Conservation (phyloP, 257 asterid genomes). For the Echium plantagineum region DNA sequence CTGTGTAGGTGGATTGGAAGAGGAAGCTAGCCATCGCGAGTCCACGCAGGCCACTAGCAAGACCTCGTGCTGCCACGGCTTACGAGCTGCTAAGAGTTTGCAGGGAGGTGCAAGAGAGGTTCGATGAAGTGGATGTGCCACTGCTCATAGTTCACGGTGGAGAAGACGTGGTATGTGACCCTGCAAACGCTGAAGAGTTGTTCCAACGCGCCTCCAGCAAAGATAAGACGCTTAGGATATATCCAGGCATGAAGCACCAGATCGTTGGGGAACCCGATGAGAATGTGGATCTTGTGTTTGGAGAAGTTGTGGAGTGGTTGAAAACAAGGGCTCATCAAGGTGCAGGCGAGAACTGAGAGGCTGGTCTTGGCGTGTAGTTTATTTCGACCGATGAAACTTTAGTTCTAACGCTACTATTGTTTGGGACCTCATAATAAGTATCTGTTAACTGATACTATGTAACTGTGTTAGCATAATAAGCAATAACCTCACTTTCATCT, state of each 20-base stretch:
- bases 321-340: slow-evolving; percentile 18
- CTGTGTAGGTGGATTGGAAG: slow-evolving; percentile 78
- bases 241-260: slow-evolving; percentile 90
- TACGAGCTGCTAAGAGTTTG: slow-evolving; percentile 65
- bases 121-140: slow-evolving; percentile 51
- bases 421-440: background rate
- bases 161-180: slow-evolving; percentile 32
- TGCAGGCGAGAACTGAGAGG: slow-evolving; percentile 1
- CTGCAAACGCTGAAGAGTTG: slow-evolving; percentile 44
- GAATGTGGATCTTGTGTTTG: slow-evolving; percentile 65
- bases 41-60: slow-evolving; percentile 49
- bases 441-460: background rate
- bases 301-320: slow-evolving; percentile 73
- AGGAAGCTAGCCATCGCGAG: slow-evolving; percentile 71
- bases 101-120: slow-evolving; percentile 62
- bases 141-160: slow-evolving; percentile 81
- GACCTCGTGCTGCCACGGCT: slow-evolving; percentile 97
- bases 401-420: background rate
- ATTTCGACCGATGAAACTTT: background rate
- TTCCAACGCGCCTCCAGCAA: slow-evolving; percentile 39
- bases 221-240: slow-evolving; percentile 63
- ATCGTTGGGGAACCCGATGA: slow-evolving; percentile 78
- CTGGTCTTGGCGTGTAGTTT: background rate
- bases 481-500: too few relatives aligned
- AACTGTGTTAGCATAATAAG: too few relatives aligned